A percentile compares a stretch with the other conserved stretches of the same genome.
phyloP scores from a whole-genome alignment of 306 rosid genomes.

The Casuarina cunninghamiana region DNA sequence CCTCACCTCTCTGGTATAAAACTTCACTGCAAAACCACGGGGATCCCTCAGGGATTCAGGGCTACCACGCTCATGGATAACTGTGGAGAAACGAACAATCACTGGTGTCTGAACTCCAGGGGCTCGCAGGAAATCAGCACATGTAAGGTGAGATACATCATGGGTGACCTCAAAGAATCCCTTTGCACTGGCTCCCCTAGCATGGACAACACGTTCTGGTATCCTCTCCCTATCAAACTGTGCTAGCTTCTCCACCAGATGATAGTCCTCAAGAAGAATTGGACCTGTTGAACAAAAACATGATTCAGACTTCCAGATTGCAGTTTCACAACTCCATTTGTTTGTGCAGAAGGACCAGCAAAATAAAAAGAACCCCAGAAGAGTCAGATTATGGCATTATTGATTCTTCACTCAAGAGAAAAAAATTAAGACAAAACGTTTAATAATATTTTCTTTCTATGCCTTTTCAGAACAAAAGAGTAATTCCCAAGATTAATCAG shows the following conservation, averaged over 20 bases:
- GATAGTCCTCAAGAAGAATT: conserved; percentile 92
- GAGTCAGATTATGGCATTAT: neutral
- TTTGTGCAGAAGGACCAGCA: neutral
- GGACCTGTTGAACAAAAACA: conserved; percentile 62
- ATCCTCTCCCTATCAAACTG: conserved; percentile 84
- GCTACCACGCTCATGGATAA: conserved; percentile 97
- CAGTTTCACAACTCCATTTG: neutral
- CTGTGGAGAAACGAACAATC: conserved; percentile 92
- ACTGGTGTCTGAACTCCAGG: conserved; percentile 98
- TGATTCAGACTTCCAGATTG: neutral
- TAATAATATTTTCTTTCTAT: neutral
- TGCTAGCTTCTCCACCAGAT: conserved; percentile 88
- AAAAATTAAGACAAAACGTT: neutral
- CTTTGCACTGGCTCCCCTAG: conserved; percentile 99
- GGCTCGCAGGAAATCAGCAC: conserved; percentile 94
- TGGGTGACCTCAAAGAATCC: conserved; percentile 99
- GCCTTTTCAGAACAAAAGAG: neutral
- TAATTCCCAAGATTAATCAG: neutral
- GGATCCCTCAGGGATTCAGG: conserved; percentile 93
- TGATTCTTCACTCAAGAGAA: neutral
- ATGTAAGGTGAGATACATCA: conserved; percentile 74
- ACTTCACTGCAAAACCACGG: conserved; percentile 85
- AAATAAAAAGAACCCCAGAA: neutral
- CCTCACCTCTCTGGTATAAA: conserved; percentile 86
- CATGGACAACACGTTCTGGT: conserved; percentile 97